Conservation (phyloP, 106 monocot genomes). For the Cymbidium sinense region DNA sequence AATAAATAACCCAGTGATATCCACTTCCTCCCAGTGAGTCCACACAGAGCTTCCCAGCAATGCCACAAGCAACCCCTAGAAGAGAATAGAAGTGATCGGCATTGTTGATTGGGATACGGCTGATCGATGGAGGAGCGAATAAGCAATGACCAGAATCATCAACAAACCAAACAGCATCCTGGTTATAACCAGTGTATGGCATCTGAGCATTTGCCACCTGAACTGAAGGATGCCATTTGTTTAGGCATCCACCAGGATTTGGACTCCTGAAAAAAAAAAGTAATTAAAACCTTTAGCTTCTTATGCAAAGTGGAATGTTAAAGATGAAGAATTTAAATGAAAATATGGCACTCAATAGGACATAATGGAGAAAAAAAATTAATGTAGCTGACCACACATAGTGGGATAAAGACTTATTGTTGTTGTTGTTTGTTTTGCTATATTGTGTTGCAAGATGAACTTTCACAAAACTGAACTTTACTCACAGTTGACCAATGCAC, state of each 20-base stretch:
- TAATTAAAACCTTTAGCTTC: background rate
- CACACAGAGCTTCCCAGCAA: constrained; percentile 70
- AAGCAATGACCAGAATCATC: constrained; percentile 68
- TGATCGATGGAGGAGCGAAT: constrained; percentile 58
- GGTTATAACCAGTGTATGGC: constrained; percentile 47
- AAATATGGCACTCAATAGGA: too few species aligned
- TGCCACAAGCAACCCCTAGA: constrained; percentile 65
- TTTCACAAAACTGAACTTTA: too few species aligned
- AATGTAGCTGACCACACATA: too few species aligned
- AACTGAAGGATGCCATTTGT: constrained; percentile 52
- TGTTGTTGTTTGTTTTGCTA: too few species aligned
- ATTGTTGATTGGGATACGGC: constrained; percentile 35
- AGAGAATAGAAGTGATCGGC: constrained; percentile 83
- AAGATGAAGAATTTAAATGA: too few species aligned
- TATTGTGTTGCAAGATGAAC: too few species aligned
- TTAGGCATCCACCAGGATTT: constrained; percentile 93
- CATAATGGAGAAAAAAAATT: too few species aligned
- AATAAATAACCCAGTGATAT: constrained; percentile 62
- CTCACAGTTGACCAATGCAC: too few species aligned
- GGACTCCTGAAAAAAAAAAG: constrained; percentile 30
- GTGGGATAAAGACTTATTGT: too few species aligned
- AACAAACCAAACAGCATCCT: constrained; percentile 65
- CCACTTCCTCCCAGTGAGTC: constrained; percentile 87
- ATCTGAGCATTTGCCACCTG: constrained; percentile 53
- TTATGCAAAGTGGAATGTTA: background rate